Evolutionary conservation across 108 stramenopile genomes (phyloP), one percentile per base, ranked within the genome.

Genomic region (Hondaea fermentalgiana): DNA sequence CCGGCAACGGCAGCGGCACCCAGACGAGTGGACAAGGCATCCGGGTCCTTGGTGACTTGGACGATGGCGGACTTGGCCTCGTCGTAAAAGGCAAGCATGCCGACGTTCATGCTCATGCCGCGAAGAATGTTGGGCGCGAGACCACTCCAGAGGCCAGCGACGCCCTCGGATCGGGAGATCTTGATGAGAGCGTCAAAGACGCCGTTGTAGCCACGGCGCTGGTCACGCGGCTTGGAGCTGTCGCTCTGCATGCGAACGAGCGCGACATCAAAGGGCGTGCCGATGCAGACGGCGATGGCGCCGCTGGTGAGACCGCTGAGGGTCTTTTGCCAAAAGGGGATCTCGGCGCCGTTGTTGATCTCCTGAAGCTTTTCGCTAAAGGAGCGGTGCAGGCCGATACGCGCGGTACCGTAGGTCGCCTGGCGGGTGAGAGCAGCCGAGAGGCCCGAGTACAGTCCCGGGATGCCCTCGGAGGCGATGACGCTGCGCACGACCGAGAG

Each of bases 61-160:
- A 91, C 87, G 88, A 91, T 91, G 25, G 90, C 90, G 44, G 44
- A 55, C 93, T 97, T 97, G 45, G 97, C 97, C 95, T 99, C 97
- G 93, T 99, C 99, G 91, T 98, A 98, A 93, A 97, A 98, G 19
- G 99, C 98, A 93, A 99, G 91, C 99, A 98, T 98, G 59, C 99
- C 99, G 42, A 98, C 98, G 91, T 99, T 99, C 97, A 99, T 98
- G 87, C 96, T 90, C 99, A 99, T 98, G 59, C 98, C 99, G 87
- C 99, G 93, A 87, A 98, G 91, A 44, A 99, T 93, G 90, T 98
- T 99, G 47, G 99, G 99, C 42, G 92, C 87, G 58, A 98, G 91
- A 53, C 99, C 99, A 87, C 97, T 95, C 91, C 98, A 99, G 69
- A 99, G 94, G 16, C 96, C 95, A 21, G 94, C 95, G n/a, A 96